phyloP scores from a whole-genome alignment of 208 protist genomes.

The Perkinsela sp. region DNA sequence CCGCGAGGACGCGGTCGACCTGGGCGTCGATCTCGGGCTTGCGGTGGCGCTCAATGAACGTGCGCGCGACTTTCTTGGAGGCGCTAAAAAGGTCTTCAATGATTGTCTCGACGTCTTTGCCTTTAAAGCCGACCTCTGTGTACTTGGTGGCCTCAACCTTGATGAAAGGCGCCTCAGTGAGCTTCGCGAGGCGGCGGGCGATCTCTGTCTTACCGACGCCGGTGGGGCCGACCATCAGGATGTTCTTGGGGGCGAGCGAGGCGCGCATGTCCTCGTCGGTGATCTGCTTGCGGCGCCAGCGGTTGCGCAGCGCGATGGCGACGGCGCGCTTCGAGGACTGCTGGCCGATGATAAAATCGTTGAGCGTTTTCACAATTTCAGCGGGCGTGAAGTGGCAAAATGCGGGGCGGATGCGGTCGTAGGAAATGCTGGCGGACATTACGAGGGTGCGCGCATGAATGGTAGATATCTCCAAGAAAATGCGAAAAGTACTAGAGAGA shows the following conservation, averaged over 20 bases:
- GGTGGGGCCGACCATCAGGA: constrained; percentile 67
- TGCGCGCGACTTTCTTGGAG: constrained; percentile 53
- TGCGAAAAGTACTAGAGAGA: too few relatives aligned
- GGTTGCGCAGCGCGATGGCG: constrained; percentile 80
- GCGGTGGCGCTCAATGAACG: constrained; percentile 20
- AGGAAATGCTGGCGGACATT: too few relatives aligned
- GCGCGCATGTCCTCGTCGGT: constrained; percentile 23
- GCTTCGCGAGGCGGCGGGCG: constrained; percentile 73
- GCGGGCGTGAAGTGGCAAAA: constrained; percentile 23
- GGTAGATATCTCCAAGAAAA: too few relatives aligned
- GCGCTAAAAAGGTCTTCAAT: constrained; percentile 76
- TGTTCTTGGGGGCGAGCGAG: constrained; percentile 73
- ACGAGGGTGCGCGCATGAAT: too few relatives aligned
- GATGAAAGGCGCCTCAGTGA: constrained; percentile 83
- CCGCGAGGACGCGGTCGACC: not conserved
- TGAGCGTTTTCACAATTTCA: constrained; percentile 64
- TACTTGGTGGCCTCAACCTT: constrained; percentile 94
- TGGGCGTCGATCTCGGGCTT: constrained; percentile 15
- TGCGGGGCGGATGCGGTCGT: not conserved
- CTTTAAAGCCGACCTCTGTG: constrained; percentile 81
- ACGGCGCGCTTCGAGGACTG: constrained; percentile 75
- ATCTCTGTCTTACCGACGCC: constrained; percentile 82
- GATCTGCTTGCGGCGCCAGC: constrained; percentile 60
- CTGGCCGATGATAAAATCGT: constrained; percentile 84
- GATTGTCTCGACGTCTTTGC: constrained; percentile 82